Evolutionary conservation across 1,139 yeast species (phyloP).

Genomic region (Geotrichum fermentans): DNA sequence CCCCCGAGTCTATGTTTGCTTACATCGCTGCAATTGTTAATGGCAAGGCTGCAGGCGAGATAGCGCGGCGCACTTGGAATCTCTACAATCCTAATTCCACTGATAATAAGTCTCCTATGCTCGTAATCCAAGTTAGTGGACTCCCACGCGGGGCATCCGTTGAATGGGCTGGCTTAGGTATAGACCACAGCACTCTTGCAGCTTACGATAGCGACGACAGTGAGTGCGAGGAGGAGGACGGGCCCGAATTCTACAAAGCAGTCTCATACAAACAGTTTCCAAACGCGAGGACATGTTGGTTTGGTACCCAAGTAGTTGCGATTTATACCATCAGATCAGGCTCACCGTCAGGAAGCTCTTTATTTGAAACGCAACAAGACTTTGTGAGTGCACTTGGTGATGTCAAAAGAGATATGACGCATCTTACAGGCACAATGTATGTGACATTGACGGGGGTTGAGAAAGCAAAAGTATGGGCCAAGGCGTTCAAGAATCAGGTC

Average conservation of each 20-base stretch:
- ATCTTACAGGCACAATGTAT: constrained; percentile 14
- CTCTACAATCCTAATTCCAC: neutral
- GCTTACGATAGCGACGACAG: constrained; percentile 11
- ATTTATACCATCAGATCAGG: neutral
- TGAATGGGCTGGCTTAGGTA: constrained; percentile 59
- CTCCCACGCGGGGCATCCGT: constrained; percentile 67
- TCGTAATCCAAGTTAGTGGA: constrained; percentile 52
- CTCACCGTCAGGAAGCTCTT: neutral
- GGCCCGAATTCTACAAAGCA: neutral
- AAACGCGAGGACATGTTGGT: neutral
- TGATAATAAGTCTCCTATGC: constrained; percentile 21
- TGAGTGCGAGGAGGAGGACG: neutral
- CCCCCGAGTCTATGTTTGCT: constrained; percentile 33
- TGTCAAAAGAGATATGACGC: neutral
- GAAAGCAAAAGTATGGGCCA: constrained; percentile 6
- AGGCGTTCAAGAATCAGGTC: constrained; percentile 1
- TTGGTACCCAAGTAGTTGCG: constrained; percentile 6
- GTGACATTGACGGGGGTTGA: constrained; percentile 5
- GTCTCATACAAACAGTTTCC: neutral
- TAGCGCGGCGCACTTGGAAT: constrained; percentile 43
- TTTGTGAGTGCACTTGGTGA: neutral
- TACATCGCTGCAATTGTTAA: constrained; percentile 55
- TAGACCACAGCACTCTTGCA: constrained; percentile 14
- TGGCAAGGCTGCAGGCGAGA: constrained; percentile 31
- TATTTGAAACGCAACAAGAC: neutral